Conservation (phyloP, 2,329 filamentous ascomycete genomes). For the Aspergillus sclerotialis region DNA sequence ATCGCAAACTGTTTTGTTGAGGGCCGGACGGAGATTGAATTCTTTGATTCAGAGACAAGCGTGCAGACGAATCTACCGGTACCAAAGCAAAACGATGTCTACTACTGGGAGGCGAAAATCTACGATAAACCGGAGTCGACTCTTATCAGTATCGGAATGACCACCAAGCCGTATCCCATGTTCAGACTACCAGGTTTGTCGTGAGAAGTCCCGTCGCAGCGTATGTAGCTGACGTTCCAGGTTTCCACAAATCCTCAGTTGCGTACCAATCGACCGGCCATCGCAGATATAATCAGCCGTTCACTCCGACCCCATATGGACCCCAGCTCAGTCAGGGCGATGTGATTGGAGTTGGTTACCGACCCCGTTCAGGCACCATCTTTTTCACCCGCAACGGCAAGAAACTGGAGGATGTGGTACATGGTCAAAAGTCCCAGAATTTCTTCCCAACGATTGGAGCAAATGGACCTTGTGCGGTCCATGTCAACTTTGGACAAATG, state of each 20-base stretch:
- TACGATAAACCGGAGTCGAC: constrained; percentile 94
- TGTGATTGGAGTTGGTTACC: constrained; percentile 90
- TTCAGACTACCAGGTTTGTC: constrained; percentile 83
- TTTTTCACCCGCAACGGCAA: constrained; percentile 99
- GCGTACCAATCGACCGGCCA: constrained; percentile 85
- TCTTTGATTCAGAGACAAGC: constrained; percentile 96
- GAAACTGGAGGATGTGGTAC: constrained; percentile 87
- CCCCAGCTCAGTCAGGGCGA: constrained; percentile 86
- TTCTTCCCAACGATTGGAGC: constrained; percentile 97
- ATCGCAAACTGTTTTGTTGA: constrained; percentile 99
- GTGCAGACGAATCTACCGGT: constrained; percentile 95
- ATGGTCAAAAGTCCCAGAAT: constrained; percentile 89
- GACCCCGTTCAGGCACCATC: constrained; percentile 85
- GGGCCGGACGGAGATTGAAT: constrained; percentile 92
- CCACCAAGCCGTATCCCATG: constrained; percentile 92
- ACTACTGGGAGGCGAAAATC: constrained; percentile 99
- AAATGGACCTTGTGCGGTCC: constrained; percentile 83
- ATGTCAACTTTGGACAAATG: constrained; percentile 96
- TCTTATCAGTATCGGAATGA: constrained; percentile 82
- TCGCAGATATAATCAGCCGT: constrained; percentile 89
- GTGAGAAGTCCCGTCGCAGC: too few relatives aligned
- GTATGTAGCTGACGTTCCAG: constrained; percentile 42
- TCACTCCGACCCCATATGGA: constrained; percentile 70
- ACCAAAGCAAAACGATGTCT: constrained; percentile 97
- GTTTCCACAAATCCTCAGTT: constrained; percentile 86